Percentiles rank a stretch among this genome's conserved stretches.
phyloP scores from a whole-genome alignment of 305 asterid genomes.

The Fraxinus platypoda region DNA sequence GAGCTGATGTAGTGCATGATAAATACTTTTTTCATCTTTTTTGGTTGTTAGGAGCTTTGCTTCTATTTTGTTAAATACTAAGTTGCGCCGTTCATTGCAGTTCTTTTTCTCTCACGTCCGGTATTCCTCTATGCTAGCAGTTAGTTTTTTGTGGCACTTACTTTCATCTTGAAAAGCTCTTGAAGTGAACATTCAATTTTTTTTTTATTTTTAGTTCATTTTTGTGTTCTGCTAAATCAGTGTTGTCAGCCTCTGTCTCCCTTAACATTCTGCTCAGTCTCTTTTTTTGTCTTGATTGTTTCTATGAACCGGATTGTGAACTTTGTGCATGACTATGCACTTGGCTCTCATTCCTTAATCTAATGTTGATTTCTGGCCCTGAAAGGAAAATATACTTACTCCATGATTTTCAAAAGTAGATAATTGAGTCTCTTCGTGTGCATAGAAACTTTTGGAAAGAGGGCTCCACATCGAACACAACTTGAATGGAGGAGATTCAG shows the following conservation, averaged over 20 bases:
- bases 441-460: slow-evolving; percentile 31
- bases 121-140: neutral
- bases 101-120: neutral
- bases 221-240: neutral
- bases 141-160: neutral
- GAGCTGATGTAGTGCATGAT: neutral
- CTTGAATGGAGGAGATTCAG: slow-evolving; percentile 53
- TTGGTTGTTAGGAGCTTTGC: neutral
- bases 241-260: neutral
- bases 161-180: neutral
- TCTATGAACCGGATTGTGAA: neutral
- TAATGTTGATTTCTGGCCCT: slow-evolving; percentile 15
- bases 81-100: neutral
- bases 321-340: neutral
- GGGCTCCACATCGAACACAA: slow-evolving; percentile 17
- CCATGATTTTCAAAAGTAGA: slow-evolving; percentile 23
- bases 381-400: slow-evolving; percentile 13
- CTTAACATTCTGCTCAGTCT: neutral
- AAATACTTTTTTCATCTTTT: neutral
- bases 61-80: neutral
- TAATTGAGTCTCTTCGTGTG: slow-evolving; percentile 21
- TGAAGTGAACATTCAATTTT: neutral
- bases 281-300: neutral
- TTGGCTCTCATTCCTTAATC: slow-evolving; percentile 4
- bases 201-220: neutral